A percentile compares a stretch with the other conserved stretches of the same genome.
These are phyloP conservation scores for Zancudomyces culisetae DNA, from an alignment of 371 early-diverging fungal genomes.

Conservation along the genomic window DNA sequence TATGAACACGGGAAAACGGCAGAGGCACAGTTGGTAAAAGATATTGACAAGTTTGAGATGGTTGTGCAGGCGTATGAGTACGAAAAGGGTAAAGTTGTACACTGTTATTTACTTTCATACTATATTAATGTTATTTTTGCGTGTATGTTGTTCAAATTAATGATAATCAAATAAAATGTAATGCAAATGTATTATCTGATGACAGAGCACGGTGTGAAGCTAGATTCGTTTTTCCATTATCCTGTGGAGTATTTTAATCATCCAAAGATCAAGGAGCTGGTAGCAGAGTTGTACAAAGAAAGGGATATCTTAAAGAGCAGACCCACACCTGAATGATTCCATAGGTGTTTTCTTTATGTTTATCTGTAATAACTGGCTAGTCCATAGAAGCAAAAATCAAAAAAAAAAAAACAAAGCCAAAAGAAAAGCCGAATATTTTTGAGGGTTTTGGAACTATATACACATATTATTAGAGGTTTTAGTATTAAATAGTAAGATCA, in stretches of 20 bases:
- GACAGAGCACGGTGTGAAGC: slow-evolving; percentile 25
- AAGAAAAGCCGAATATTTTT: too few relatives aligned
- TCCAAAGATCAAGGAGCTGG: slow-evolving; percentile 66
- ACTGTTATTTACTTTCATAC: slow-evolving; percentile 10
- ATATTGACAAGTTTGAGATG: slow-evolving; percentile 90
- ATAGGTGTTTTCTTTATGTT: too few relatives aligned
- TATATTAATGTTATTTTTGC: not conserved
- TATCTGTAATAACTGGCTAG: too few relatives aligned
- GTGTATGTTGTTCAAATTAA: not conserved
- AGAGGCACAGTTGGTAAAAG: slow-evolving; percentile 73
- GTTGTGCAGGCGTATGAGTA: slow-evolving; percentile 82
- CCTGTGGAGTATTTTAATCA: slow-evolving; percentile 59
- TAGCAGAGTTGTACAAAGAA: slow-evolving; percentile 39
- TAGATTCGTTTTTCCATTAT: slow-evolving; percentile 63
- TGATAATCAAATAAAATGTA: not conserved
- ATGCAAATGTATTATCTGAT: not conserved
- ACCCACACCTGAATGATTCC: too few relatives aligned
- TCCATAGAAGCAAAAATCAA: too few relatives aligned
- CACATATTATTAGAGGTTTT: too few relatives aligned
- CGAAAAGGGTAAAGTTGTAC: slow-evolving; percentile 42
- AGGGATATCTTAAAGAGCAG: too few relatives aligned
- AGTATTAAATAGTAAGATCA: too few relatives aligned
- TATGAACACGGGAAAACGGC: slow-evolving; percentile 58
- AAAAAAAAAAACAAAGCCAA: too few relatives aligned
- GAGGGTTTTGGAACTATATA: too few relatives aligned